Conservation (phyloP, 2,329 filamentous ascomycete genomes). For the Fusarium albosuccineum region DNA sequence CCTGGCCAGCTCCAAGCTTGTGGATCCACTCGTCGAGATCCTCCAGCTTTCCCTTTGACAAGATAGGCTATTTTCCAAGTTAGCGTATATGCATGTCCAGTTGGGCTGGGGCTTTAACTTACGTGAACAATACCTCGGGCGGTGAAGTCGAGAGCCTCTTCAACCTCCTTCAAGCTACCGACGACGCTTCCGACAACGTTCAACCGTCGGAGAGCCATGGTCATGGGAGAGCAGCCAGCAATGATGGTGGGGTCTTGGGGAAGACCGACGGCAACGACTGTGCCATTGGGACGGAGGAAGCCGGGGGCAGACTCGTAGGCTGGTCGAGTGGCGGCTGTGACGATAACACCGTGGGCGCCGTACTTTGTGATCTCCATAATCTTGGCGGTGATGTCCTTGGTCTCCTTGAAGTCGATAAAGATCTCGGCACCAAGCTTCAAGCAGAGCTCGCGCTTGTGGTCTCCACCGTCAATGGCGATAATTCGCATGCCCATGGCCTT, state of each 20-base stretch:
- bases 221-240: conserved; percentile 38
- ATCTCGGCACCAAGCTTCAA: conserved; percentile 74
- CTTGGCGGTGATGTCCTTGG: conserved; percentile 81
- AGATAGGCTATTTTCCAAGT: conserved; percentile 33
- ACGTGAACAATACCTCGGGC: conserved; percentile 41
- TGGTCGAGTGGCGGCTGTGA: conserved; percentile 86
- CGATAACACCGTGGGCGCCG: conserved; percentile 88
- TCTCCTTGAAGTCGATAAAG: conserved; percentile 83
- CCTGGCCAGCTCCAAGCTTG: conserved; percentile 38
- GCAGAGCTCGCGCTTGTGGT: conserved; percentile 80
- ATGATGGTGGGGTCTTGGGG: conserved; percentile 58
- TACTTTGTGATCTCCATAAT: conserved; percentile 78
- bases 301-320: conserved; percentile 93
- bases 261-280: conserved; percentile 86
- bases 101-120: not conserved
- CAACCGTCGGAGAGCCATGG: conserved; percentile 30
- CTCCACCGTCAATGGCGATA: conserved; percentile 84
- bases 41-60: conserved; percentile 43
- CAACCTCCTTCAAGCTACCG: conserved; percentile 41
- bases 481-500: conserved; percentile 85
- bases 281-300: conserved; percentile 84
- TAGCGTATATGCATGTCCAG: not conserved
- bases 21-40: conserved; percentile 42
- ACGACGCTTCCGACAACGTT: conserved; percentile 44
- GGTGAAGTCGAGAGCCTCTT: conserved; percentile 46